Conservation (phyloP, 164 flowering plant species). For the Umbellularia californica region DNA sequence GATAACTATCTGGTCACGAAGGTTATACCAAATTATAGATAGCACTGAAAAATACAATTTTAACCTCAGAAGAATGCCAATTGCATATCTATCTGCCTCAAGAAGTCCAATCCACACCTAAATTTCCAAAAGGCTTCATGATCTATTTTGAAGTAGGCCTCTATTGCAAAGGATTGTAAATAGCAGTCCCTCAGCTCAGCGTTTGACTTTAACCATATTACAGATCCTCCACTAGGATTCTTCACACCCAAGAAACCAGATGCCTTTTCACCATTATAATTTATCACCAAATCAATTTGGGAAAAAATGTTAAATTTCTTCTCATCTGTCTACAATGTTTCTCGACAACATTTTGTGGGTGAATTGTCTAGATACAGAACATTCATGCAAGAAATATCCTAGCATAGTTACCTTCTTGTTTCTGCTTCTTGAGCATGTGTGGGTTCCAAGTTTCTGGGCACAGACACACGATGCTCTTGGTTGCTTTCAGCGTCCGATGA, state of each 20-base stretch:
- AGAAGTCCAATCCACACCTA: neutral
- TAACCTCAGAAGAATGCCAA: neutral
- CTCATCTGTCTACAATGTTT: neutral
- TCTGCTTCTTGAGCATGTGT: neutral
- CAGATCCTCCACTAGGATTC: neutral
- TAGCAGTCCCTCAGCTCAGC: neutral
- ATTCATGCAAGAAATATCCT: neutral
- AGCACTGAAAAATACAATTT: neutral
- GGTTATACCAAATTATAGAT: neutral
- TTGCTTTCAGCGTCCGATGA: constrained; percentile 21
- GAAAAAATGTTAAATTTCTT: neutral
- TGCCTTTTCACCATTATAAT: neutral
- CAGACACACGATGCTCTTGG: constrained; percentile 21
- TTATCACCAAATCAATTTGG: neutral
- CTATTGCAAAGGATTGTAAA: neutral
- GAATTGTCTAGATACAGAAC: neutral
- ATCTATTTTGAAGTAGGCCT: neutral
- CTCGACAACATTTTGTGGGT: neutral
- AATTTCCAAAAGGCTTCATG: neutral
- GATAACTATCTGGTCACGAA: neutral
- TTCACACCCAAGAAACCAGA: neutral
- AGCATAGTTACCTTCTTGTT: neutral
- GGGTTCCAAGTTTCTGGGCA: constrained; percentile 17
- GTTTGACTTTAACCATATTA: neutral
- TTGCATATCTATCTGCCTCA: neutral